These are phyloP conservation scores for Purpureocillium takamizusanense DNA, from an alignment of 2,329 filamentous ascomycete genomes.

Conservation along the genomic window DNA sequence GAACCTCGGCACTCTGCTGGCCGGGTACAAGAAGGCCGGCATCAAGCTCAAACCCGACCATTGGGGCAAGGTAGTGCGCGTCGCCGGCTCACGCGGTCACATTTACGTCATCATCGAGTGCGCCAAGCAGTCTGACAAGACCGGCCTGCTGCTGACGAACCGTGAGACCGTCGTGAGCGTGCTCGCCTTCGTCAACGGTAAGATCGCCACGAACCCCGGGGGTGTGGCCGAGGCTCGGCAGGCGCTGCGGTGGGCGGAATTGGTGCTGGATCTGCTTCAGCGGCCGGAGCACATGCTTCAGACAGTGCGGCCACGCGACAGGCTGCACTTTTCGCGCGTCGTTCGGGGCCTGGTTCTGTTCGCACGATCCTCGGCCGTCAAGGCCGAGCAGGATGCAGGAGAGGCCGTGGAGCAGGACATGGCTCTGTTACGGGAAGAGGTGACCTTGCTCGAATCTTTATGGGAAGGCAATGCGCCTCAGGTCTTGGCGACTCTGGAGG, in stretches of 20 bases:
- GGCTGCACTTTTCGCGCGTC: slow-evolving; percentile 15
- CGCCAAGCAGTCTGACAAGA: slow-evolving; percentile 35
- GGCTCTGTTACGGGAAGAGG: slow-evolving; percentile 17
- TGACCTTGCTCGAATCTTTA: slow-evolving; percentile 14
- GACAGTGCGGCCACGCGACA: slow-evolving; percentile 8
- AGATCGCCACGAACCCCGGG: slow-evolving; percentile 29
- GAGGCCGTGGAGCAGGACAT: slow-evolving; percentile 15
- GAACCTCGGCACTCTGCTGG: slow-evolving; percentile 42
- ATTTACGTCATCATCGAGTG: slow-evolving; percentile 40
- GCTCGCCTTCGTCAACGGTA: slow-evolving; percentile 19
- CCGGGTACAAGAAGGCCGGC: slow-evolving; percentile 36
- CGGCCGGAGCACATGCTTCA: slow-evolving; percentile 26
- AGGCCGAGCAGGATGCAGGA: slow-evolving; percentile 14
- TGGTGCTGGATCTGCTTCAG: slow-evolving; percentile 41
- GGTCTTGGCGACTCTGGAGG: slow-evolving; percentile 10
- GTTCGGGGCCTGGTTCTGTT: slow-evolving; percentile 22
- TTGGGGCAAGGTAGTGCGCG: slow-evolving; percentile 30
- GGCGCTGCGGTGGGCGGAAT: slow-evolving; percentile 35
- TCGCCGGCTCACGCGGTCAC: slow-evolving; percentile 28
- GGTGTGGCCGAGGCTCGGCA: slow-evolving; percentile 24
- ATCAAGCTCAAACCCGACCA: slow-evolving; percentile 25
- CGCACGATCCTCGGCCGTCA: slow-evolving; percentile 15
- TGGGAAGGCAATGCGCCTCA: slow-evolving; percentile 14
- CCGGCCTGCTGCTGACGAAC: slow-evolving; percentile 32
- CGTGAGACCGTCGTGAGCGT: slow-evolving; percentile 27